These are phyloP conservation scores for Pseudogymnoascus sp. DNA, from an alignment of 2,329 filamentous ascomycete species.

Conservation along the genomic window DNA sequence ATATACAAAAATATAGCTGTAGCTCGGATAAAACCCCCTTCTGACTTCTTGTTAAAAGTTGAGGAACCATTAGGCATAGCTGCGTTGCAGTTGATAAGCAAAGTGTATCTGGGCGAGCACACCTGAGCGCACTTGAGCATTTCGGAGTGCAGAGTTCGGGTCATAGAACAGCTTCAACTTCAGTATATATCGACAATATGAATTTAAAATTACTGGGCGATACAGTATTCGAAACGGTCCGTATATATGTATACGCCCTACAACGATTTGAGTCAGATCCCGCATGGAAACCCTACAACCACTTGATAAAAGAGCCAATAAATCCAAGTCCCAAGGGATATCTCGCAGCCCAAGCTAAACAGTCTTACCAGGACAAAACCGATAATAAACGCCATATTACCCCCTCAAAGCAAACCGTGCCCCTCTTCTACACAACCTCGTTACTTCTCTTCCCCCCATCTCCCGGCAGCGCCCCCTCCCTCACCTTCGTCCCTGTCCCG, in stretches of 20 bases:
- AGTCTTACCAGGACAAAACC: background rate
- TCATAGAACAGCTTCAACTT: background rate
- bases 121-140: too few species aligned
- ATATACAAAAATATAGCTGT: too few species aligned
- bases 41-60: too few species aligned
- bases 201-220: background rate
- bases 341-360: background rate
- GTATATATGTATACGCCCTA: background rate
- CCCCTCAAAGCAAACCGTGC: background rate
- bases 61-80: too few species aligned
- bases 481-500: slow-evolving; percentile 16
- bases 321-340: background rate
- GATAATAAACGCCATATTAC: background rate
- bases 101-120: too few species aligned
- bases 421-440: background rate
- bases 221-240: background rate
- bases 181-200: background rate
- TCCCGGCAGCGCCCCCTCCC: slow-evolving; percentile 18
- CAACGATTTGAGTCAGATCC: background rate
- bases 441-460: slow-evolving; percentile 11
- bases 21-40: too few species aligned
- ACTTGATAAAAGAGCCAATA: background rate
- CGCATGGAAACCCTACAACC: background rate
- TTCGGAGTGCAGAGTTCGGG: too few species aligned
- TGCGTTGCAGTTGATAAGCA: too few species aligned